Conservation (phyloP, 176 grass and related monocot genomes). For the Carex parvula region DNA sequence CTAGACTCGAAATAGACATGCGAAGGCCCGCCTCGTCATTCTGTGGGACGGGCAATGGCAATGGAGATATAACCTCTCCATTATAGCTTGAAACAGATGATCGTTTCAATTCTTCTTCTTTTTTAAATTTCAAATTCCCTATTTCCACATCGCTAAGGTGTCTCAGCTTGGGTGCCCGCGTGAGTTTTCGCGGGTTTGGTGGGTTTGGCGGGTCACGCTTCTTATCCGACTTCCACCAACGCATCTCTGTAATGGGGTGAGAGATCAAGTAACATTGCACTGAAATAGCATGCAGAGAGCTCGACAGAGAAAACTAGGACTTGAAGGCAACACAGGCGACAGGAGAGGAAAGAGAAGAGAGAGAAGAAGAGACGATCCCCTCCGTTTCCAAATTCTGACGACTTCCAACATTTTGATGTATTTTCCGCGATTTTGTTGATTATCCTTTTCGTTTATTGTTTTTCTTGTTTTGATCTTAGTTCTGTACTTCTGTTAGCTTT, state of each 20-base stretch:
- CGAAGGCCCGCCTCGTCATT: conserved; percentile 33
- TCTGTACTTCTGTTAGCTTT: conserved; percentile 3
- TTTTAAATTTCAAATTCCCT: conserved; percentile 35
- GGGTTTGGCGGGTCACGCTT: conserved; percentile 31
- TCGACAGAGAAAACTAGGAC: background rate
- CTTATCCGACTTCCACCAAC: conserved; percentile 9
- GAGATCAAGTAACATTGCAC: conserved; percentile 17
- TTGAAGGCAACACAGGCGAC: background rate
- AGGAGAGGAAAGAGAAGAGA: background rate
- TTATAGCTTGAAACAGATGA: conserved; percentile 8
- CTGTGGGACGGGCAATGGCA: conserved; percentile 39
- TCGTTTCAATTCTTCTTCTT: conserved; percentile 23
- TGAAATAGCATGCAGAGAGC: background rate
- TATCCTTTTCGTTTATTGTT: conserved; percentile 21
- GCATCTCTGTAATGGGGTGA: conserved; percentile 4
- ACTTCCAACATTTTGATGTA: conserved; percentile 5
- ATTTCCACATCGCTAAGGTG: conserved; percentile 49
- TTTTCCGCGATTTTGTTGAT: conserved; percentile 4
- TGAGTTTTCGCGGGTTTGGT: conserved; percentile 34
- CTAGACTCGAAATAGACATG: conserved; percentile 46
- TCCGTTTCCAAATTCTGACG: conserved; percentile 13
- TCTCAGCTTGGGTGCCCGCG: conserved; percentile 45
- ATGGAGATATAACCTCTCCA: conserved; percentile 40
- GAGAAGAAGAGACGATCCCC: conserved; percentile 2
- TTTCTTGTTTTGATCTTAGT: conserved; percentile 12